Evolutionary conservation across 192 early-diverging fungal genomes (phyloP), one percentile per base, ranked within the genome.

Genomic region (Cetraspora pellucida): DNA sequence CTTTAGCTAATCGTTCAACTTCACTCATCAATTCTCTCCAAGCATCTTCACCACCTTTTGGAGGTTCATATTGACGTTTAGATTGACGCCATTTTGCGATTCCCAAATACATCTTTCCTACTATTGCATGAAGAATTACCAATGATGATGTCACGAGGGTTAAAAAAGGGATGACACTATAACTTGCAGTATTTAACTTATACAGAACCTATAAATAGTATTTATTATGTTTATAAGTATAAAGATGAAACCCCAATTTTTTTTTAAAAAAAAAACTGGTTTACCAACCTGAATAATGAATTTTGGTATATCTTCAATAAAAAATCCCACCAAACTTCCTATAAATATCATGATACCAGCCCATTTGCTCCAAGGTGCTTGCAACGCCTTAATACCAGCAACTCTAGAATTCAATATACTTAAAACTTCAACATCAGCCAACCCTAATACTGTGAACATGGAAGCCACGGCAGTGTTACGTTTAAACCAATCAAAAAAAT

Each of bases 91-190:
- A 63, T 30, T 30, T 25, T 30, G 28, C 60, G 7, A 63, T 63
- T 31, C 27, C 60, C 2, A 63, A 27, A 63, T 63, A 63, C 28
- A 31, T 8, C 16, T 63, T 63, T 30, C 27, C 28, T 3, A 63
- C 28, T 63, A 63, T 63, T 30, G 60, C 23, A 16, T 63, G 60
- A 31, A 63, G 27, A 17, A 63, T 63, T 63, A 63, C 60, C 10
- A 63, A 28, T 7, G 60, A 63, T 17, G 60, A 63, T 16, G 60
- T 69, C 6, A 69, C 21, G 3, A 69, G 45, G 10, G 43, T 25
- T 49, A 69, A 69, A 27, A 69, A 69, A n/a, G 66, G 66, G 21
- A 69, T 69, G 19, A 46, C n/a, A 23, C 10, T 17, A 69, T 69
- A 69, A 30, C 16, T 16, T 21, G 46, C 66, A 47, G 66, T 69